Percentiles rank a stretch among this genome's conserved stretches.
Conservation (phyloP, 768 basidiomycete species). For the Suillus tomentosus region DNA sequence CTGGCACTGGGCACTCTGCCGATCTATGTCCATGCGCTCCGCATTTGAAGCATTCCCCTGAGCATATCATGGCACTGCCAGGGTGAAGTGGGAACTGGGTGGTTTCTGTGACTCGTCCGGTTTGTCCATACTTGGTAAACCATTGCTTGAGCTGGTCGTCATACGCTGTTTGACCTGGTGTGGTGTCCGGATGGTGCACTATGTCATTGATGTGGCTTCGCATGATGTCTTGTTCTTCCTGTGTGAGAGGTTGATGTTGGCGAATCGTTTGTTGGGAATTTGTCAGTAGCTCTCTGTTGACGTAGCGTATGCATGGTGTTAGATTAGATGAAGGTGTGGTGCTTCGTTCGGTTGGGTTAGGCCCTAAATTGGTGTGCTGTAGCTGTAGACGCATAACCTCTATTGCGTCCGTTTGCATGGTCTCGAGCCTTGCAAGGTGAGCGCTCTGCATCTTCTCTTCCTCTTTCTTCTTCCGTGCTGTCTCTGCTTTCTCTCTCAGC, state of each 20-base stretch:
- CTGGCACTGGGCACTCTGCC: neutral
- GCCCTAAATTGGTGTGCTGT: too few relatives aligned
- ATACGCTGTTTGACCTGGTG: neutral
- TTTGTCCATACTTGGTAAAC: neutral
- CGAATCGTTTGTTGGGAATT: too few relatives aligned
- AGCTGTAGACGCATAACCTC: too few relatives aligned
- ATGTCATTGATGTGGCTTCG: neutral
- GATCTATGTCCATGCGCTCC: neutral
- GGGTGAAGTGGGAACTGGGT: slow-evolving; percentile 10
- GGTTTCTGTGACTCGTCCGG: neutral
- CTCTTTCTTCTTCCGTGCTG: too few relatives aligned
- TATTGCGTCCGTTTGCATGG: too few relatives aligned
- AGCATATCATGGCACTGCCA: neutral
- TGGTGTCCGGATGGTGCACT: neutral
- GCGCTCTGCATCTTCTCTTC: too few relatives aligned
- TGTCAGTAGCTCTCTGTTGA: too few relatives aligned
- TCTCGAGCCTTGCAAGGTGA: too few relatives aligned
- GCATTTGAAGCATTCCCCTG: neutral
- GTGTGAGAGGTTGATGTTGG: neutral
- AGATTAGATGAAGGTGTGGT: too few relatives aligned
- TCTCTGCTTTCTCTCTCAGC: too few relatives aligned
- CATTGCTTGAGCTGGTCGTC: neutral
- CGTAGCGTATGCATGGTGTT: too few relatives aligned
- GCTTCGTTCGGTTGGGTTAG: too few relatives aligned
- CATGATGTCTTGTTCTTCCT: neutral